Evolutionary conservation across 176 grass and related monocot species (phyloP).

Genomic region (Triticum turgidum): DNA sequence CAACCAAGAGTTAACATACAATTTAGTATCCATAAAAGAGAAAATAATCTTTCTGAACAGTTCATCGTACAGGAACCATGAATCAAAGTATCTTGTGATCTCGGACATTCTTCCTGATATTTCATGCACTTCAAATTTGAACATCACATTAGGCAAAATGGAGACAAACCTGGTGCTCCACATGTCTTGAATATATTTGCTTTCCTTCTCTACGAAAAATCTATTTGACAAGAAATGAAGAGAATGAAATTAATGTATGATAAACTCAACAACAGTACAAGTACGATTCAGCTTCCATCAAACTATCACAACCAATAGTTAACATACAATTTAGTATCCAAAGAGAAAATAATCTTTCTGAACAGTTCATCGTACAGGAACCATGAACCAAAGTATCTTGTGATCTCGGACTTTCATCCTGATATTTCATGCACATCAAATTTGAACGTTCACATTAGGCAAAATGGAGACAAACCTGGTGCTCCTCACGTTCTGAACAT

Average conservation of each 20-base stretch:
- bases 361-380: not conserved
- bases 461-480: slow-evolving; percentile 23
- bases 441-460: not conserved
- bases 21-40: slow-evolving; percentile 20
- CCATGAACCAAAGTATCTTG: not conserved
- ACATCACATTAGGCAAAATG: not conserved
- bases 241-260: not conserved
- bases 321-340: not conserved
- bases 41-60: not conserved
- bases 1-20: not conserved
- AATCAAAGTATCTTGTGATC: slow-evolving; percentile 22
- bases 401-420: slow-evolving; percentile 16
- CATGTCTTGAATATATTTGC: not conserved
- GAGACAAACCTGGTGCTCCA: slow-evolving; percentile 4
- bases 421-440: not conserved
- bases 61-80: not conserved
- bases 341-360: not conserved
- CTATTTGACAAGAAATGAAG: not conserved
- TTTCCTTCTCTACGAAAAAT: not conserved
- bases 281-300: not conserved
- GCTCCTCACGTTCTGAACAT: not conserved
- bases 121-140: not conserved
- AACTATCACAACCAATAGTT: not conserved
- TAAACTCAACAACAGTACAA: not conserved
- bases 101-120: not conserved